Conservation (phyloP, 1,139 yeast species). For the Saccharomyces pastorianus region DNA sequence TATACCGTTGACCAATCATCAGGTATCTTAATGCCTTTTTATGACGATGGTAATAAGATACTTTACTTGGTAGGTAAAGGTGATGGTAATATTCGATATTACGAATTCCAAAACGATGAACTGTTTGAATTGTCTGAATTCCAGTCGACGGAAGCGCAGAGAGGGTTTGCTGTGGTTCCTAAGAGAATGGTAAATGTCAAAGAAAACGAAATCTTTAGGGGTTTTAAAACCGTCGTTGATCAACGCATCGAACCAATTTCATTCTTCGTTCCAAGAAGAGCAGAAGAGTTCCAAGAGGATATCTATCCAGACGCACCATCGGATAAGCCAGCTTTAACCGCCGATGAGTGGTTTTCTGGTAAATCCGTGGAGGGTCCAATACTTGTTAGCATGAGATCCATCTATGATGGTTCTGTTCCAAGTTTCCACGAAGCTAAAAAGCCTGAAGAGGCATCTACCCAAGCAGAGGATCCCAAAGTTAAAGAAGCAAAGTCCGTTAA, state of each 20-base stretch:
- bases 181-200: slow-evolving; percentile 68
- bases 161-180: slow-evolving; percentile 90
- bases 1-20: slow-evolving; percentile 80
- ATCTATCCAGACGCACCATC: slow-evolving; percentile 91
- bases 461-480: slow-evolving; percentile 33
- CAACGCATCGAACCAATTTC: slow-evolving; percentile 79
- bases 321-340: slow-evolving; percentile 63
- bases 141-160: slow-evolving; percentile 84
- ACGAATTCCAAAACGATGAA: slow-evolving; percentile 75
- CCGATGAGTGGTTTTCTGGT: slow-evolving; percentile 74
- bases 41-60: slow-evolving; percentile 70
- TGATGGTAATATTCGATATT: slow-evolving; percentile 93
- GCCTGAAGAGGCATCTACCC: slow-evolving; percentile 26
- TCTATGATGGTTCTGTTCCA: slow-evolving; percentile 69
- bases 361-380: slow-evolving; percentile 77
- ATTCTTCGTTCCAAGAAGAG: slow-evolving; percentile 85
- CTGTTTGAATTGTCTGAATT: slow-evolving; percentile 77
- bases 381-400: slow-evolving; percentile 61
- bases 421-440: slow-evolving; percentile 31
- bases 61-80: slow-evolving; percentile 94
- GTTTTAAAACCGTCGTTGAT: slow-evolving; percentile 81
- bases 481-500: slow-evolving; percentile 7
- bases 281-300: slow-evolving; percentile 87
- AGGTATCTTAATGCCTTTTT: slow-evolving; percentile 87
- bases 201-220: slow-evolving; percentile 75